A percentile compares a stretch with the other conserved stretches of the same genome.
Evolutionary conservation across 805 yeast genomes (phyloP).

Genomic region (Millerozyma acaciae): DNA sequence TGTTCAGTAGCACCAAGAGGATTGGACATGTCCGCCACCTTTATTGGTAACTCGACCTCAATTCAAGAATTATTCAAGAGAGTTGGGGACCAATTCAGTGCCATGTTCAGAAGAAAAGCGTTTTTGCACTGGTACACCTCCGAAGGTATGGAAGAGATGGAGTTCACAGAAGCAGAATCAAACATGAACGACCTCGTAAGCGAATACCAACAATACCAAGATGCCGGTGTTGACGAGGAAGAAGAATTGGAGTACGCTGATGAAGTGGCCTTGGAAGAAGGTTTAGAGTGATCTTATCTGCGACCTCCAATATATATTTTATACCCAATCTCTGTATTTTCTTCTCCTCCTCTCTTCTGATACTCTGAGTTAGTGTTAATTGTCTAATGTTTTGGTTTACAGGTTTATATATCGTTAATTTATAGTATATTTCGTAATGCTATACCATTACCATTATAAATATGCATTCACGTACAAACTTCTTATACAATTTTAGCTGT

Average conservation of each 20-base stretch:
- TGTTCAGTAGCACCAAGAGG: slow-evolving; percentile 88
- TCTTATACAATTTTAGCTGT: neutral
- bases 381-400: slow-evolving; percentile 5
- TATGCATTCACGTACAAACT: neutral
- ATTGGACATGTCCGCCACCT: slow-evolving; percentile 86
- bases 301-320: slow-evolving; percentile 5
- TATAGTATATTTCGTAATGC: neutral
- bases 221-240: slow-evolving; percentile 71
- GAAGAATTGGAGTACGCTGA: slow-evolving; percentile 69
- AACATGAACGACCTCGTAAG: slow-evolving; percentile 84
- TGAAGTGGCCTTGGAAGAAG: slow-evolving; percentile 58
- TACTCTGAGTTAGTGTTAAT: slow-evolving; percentile 4
- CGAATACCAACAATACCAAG: slow-evolving; percentile 91
- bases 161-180: slow-evolving; percentile 90
- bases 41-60: slow-evolving; percentile 89
- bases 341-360: slow-evolving; percentile 4
- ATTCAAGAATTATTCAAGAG: slow-evolving; percentile 88
- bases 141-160: slow-evolving; percentile 96
- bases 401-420: slow-evolving; percentile 2
- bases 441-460: neutral
- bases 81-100: slow-evolving; percentile 83
- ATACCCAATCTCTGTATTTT: slow-evolving; percentile 6
- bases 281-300: slow-evolving; percentile 29
- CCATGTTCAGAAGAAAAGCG: slow-evolving; percentile 91
- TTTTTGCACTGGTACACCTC: slow-evolving; percentile 94